A percentile compares a stretch with the other conserved stretches of the same genome.
Evolutionary conservation across 345 rosid species (phyloP).

Genomic region (Luvunga scandens): DNA sequence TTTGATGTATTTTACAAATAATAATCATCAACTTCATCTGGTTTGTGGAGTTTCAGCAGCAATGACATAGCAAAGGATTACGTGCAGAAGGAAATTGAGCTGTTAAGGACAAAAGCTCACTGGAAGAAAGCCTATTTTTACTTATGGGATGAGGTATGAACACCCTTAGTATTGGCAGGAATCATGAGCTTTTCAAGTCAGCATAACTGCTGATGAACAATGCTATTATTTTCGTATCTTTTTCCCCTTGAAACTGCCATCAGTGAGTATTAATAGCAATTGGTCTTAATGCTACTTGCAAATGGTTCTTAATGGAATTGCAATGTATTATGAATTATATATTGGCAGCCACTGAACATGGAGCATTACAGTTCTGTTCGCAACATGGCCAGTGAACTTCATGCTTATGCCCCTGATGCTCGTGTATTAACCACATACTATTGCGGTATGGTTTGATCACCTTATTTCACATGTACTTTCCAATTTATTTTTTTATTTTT

Average conservation of each 20-base stretch:
- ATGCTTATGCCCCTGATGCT: conserved; percentile 90
- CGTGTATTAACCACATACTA: conserved; percentile 92
- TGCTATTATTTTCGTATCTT: not conserved
- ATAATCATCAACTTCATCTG: conserved; percentile 31
- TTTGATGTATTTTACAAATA: conserved; percentile 23
- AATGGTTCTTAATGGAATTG: conserved; percentile 1
- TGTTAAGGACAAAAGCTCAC: conserved; percentile 78
- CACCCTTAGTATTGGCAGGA: conserved; percentile 1
- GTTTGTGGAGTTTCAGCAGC: conserved; percentile 51
- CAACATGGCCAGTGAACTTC: conserved; percentile 81
- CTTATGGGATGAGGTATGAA: conserved; percentile 91
- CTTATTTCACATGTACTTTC: not conserved
- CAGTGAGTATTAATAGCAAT: not conserved
- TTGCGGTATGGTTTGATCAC: conserved; percentile 53
- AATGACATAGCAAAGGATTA: conserved; percentile 59
- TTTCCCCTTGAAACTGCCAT: not conserved
- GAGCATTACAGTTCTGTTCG: conserved; percentile 80
- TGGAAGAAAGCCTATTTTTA: conserved; percentile 98
- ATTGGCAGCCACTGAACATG: conserved; percentile 81
- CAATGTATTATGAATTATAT: not conserved
- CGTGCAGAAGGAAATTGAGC: conserved; percentile 86
- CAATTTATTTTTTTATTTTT: not conserved
- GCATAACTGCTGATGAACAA: not conserved
- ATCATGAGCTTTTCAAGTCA: not conserved
- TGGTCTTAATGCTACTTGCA: conserved; percentile 3